These are phyloP conservation scores for Citrus cavaleriei DNA, from an alignment of 345 rosid species.

Conservation along the genomic window DNA sequence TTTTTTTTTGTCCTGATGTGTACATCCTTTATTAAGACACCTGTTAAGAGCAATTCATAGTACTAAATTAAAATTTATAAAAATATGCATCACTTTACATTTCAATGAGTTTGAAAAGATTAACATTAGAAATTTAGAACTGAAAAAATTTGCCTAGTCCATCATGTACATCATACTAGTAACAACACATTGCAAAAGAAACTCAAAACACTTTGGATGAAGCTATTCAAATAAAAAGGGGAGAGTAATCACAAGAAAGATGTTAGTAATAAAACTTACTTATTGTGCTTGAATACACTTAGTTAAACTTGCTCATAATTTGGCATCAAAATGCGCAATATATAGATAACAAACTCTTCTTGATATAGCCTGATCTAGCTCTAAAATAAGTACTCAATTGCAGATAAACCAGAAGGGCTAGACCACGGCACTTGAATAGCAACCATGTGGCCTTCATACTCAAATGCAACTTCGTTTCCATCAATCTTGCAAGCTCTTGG, in stretches of 20 bases:
- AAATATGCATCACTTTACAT: no score
- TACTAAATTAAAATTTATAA: no score
- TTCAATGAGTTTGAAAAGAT: no score
- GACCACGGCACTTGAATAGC: constrained; percentile 66
- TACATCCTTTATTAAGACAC: no score
- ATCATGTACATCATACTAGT: neutral
- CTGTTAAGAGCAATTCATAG: no score
- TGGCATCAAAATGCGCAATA: neutral
- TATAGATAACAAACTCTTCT: neutral
- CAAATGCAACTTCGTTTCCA: constrained; percentile 54
- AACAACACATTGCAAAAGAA: neutral
- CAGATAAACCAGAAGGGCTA: constrained; percentile 37
- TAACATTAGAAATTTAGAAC: no score
- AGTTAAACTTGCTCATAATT: neutral
- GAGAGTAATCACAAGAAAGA: neutral
- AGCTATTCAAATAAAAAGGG: neutral
- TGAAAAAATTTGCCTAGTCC: no score
- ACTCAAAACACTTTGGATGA: neutral
- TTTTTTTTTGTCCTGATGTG: no score
- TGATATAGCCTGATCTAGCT: neutral
- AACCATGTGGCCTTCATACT: constrained; percentile 50
- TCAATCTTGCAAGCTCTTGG: constrained; percentile 63
- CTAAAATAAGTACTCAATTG: constrained; percentile 56
- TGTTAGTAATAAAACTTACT: neutral
- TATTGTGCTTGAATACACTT: neutral